These are phyloP conservation scores for Trematosphaeria pertusa DNA, from an alignment of 2,329 filamentous ascomycete species.

Conservation along the genomic window DNA sequence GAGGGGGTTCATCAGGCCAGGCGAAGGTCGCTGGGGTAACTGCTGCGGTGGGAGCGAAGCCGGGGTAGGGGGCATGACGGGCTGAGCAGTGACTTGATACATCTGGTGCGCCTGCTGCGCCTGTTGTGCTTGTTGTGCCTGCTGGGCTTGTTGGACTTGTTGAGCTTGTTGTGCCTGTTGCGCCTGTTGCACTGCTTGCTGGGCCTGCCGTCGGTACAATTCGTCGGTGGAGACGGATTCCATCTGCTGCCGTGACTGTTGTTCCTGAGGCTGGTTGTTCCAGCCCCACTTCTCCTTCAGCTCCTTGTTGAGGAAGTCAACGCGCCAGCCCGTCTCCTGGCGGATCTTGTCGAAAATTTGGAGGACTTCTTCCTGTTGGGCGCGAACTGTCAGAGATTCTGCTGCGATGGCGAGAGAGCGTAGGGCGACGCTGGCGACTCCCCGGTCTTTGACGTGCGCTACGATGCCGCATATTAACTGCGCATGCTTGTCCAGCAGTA, in stretches of 20 bases:
- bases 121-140: conserved; percentile 31
- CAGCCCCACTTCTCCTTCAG: conserved; percentile 82
- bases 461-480: conserved; percentile 89
- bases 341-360: conserved; percentile 77
- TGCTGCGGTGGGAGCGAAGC: too few relatives aligned
- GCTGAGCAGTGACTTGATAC: conserved; percentile 13
- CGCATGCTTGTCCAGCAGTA: conserved; percentile 75
- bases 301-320: conserved; percentile 73
- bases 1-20: conserved; percentile 74
- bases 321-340: conserved; percentile 78
- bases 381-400: conserved; percentile 70
- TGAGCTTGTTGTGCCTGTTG: conserved; percentile 29
- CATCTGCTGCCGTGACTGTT: too few relatives aligned
- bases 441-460: conserved; percentile 80
- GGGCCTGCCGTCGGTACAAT: too few relatives aligned
- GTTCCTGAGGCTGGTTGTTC: conserved; percentile 62
- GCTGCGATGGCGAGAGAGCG: conserved; percentile 80
- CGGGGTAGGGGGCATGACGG: too few relatives aligned
- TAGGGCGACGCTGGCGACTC: conserved; percentile 79
- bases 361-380: conserved; percentile 83
- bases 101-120: conserved; percentile 21
- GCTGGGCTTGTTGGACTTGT: conserved; percentile 26
- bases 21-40: too few relatives aligned
- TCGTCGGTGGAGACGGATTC: too few relatives aligned
- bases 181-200: conserved; percentile 21